Percentiles rank a stretch among this genome's conserved stretches.
phyloP scores from a whole-genome alignment of 208 protist genomes.

The Wallacemonas sp. region DNA sequence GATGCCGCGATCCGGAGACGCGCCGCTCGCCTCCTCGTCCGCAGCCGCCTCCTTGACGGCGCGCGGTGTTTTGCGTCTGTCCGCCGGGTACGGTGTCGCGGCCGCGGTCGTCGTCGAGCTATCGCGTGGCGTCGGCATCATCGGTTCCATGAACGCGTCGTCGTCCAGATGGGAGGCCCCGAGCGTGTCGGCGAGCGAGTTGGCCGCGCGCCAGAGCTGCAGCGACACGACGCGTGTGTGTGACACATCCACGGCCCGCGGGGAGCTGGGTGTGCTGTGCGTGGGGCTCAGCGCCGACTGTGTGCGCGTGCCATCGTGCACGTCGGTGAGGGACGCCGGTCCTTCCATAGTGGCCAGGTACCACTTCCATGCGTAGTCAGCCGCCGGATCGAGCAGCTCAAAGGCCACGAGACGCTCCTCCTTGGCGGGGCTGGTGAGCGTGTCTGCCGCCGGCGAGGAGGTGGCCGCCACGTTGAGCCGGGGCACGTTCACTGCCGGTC shows the following conservation, averaged over 20 bases:
- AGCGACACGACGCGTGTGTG: not conserved
- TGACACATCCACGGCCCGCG: not conserved
- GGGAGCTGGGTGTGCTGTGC: not conserved
- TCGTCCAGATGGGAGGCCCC: not conserved
- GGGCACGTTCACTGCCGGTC: too few species aligned
- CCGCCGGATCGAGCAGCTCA: not conserved
- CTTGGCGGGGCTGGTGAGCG: not conserved
- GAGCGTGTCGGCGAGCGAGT: constrained; percentile 8
- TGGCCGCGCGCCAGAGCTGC: constrained; percentile 1
- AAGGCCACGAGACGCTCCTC: constrained; percentile 14
- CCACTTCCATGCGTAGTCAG: constrained; percentile 20
- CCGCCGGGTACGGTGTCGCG: not conserved
- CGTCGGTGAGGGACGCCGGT: not conserved
- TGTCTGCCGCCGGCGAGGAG: not conserved
- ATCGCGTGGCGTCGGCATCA: not conserved
- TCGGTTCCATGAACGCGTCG: too few species aligned
- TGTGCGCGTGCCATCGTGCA: not conserved
- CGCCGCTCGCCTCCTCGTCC: not conserved
- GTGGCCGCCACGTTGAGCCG: not conserved
- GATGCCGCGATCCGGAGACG: too few species aligned
- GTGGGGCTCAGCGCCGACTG: not conserved
- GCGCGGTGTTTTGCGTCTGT: not conserved
- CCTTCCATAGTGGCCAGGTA: constrained; percentile 25
- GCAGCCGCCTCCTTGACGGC: not conserved
- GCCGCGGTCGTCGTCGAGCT: not conserved